Percentiles rank a stretch among this genome's conserved stretches.
These are phyloP conservation scores for Pouteria campechiana DNA, from an alignment of 179 eudicot species.

Conservation along the genomic window DNA sequence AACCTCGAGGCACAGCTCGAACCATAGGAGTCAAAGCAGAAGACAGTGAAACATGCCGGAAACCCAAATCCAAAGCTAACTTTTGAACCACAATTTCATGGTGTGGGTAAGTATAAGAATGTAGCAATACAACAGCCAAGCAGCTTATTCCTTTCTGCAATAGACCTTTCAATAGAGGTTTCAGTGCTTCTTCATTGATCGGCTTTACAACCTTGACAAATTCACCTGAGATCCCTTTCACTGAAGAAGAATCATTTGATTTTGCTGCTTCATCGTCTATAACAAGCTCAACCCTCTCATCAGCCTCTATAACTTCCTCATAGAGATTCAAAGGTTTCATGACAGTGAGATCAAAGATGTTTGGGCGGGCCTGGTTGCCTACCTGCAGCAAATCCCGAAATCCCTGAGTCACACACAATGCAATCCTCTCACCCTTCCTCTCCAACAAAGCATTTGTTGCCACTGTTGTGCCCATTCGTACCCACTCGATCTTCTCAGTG, in stretches of 20 bases:
- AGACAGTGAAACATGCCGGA: conserved; percentile 85
- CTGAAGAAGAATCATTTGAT: conserved; percentile 16
- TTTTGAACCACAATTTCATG: conserved; percentile 69
- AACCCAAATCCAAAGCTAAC: conserved; percentile 74
- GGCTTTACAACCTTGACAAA: conserved; percentile 58
- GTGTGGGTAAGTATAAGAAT: conserved; percentile 82
- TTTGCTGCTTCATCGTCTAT: conserved; percentile 28
- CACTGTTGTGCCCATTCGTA: conserved; percentile 97
- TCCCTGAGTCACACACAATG: conserved; percentile 81
- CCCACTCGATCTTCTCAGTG: conserved; percentile 91
- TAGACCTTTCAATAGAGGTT: conserved; percentile 51
- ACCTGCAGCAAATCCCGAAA: conserved; percentile 79
- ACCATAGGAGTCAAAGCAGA: conserved; percentile 97
- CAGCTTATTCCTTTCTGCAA: conserved; percentile 73
- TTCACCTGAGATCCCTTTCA: conserved; percentile 85
- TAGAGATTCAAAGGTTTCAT: conserved; percentile 83
- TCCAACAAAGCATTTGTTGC: conserved; percentile 93
- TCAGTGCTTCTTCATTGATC: conserved; percentile 48
- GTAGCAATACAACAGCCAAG: conserved; percentile 86
- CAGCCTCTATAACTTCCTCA: conserved; percentile 81
- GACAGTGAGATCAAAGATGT: conserved; percentile 89
- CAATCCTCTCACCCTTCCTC: conserved; percentile 95
- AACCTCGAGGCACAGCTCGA: conserved; percentile 95
- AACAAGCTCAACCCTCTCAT: conserved; percentile 89
- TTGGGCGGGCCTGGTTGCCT: conserved; percentile 95